Conservation (phyloP, 1,284 basidiomycete genomes). For the Spongiforma sp. region DNA sequence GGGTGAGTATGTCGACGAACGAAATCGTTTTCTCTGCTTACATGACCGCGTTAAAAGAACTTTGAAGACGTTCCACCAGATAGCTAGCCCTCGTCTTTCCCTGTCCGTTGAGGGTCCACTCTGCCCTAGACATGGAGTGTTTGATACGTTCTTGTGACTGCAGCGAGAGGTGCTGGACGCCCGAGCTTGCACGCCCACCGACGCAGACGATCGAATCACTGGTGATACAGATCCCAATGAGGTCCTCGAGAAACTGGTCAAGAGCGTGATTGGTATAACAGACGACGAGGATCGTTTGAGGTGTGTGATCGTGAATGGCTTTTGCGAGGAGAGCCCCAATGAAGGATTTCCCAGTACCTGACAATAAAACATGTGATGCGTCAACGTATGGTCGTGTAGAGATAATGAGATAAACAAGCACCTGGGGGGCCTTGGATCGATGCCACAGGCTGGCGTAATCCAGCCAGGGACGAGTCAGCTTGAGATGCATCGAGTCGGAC, state of each 20-base stretch:
- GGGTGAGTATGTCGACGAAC: constrained; percentile 40
- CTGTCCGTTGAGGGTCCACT: constrained; percentile 47
- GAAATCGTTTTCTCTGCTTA: constrained; percentile 20
- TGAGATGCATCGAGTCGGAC: constrained; percentile 59
- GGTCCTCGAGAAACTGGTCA: constrained; percentile 66
- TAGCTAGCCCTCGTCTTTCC: constrained; percentile 35
- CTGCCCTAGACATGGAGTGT: constrained; percentile 30
- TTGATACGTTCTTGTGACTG: constrained; percentile 35
- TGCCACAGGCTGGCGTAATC: constrained; percentile 57
- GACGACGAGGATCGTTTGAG: constrained; percentile 59
- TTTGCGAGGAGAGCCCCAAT: constrained; percentile 69
- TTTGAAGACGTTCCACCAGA: constrained; percentile 35
- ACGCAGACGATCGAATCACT: constrained; percentile 53
- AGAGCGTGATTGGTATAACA: constrained; percentile 75
- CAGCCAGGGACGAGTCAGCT: constrained; percentile 51
- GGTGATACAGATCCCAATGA: constrained; percentile 62
- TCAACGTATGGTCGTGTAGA: not conserved
- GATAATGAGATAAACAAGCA: constrained; percentile 34
- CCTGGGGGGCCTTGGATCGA: constrained; percentile 73
- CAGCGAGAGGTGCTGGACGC: constrained; percentile 51
- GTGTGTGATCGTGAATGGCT: constrained; percentile 51
- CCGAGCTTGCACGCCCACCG: constrained; percentile 56
- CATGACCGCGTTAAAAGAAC: constrained; percentile 39
- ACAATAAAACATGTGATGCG: not conserved
- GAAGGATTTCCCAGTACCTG: constrained; percentile 74